Base-by-base conservation (phyloP, 805 yeast species). In the Candida hispaniensis region DNA sequence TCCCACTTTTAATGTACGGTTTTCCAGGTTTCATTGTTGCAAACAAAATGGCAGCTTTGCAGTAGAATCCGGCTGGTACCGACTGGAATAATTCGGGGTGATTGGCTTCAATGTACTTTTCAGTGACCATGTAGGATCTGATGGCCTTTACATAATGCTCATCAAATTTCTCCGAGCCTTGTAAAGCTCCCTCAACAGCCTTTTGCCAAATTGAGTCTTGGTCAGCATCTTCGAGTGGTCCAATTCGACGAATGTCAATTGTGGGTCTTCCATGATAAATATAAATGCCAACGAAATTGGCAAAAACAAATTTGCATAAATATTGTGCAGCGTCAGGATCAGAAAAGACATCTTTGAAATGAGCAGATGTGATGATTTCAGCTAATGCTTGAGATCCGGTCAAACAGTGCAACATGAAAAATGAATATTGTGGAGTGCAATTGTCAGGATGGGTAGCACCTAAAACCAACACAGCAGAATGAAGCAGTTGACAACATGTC, bases 371-470 rank as follows among this genome's bases (percentile, higher is more conserved):
- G 16, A 46, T 7, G 10, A 48, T 41, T 26, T 48, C 51, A 6
- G 39, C 26, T 3, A 42, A 29, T n/a, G 39, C 60, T 11, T 51
- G 56, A 1, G 50, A 28, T 3, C 48, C 43, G 1, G 58, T 51
- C 13, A 55, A 40, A 2, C 51, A 39, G 30, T 55, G 59, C 11
- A 55, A 39, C 6, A 55, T 38, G 23, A 44, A 43, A 32, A 55
- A 55, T 34, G 50, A 48, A 35, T 41, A 50, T 11, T 30, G 38
- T 7, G 51, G 47, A 9, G 41, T 33, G 10, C n/a, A 9, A 10
- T 36, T 39, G 14, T 42, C 40, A 15, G 39, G 26, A 32, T 47
- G 52, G 5, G 53, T 32, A 2, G 46, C 46, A 1, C 47, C 41
- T 10, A 49, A 42, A 16, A 47, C 17, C 7, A 46, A 30, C 7